Conservation (phyloP, 805 yeast species). For the Candida methanosorbosa region DNA sequence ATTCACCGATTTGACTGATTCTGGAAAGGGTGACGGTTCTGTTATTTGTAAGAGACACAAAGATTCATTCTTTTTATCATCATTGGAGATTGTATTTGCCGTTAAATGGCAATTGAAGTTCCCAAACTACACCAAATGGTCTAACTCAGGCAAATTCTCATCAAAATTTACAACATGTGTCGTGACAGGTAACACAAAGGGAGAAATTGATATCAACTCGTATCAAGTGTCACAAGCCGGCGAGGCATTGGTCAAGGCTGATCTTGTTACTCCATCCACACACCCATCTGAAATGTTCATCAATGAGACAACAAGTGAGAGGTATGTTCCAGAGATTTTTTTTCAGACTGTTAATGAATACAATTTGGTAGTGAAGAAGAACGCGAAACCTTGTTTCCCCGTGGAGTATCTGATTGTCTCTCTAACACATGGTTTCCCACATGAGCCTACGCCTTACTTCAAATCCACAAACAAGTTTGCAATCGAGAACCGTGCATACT, state of each 20-base stretch:
- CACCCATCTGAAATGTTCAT: conserved; percentile 84
- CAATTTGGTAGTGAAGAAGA: conserved; percentile 75
- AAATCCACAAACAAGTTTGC: conserved; percentile 43
- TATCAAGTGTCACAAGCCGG: conserved; percentile 87
- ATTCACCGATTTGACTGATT: conserved; percentile 83
- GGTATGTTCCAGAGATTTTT: conserved; percentile 93
- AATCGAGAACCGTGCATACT: conserved; percentile 68
- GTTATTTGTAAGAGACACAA: conserved; percentile 91
- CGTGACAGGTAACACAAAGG: conserved; percentile 77
- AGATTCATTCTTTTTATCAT: conserved; percentile 80
- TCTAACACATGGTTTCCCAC: conserved; percentile 88
- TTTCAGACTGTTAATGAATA: conserved; percentile 83
- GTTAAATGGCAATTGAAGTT: conserved; percentile 63
- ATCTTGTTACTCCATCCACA: conserved; percentile 77
- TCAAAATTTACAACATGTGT: conserved; percentile 93
- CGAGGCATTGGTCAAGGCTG: conserved; percentile 82
- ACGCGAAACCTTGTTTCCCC: conserved; percentile 89
- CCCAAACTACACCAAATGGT: conserved; percentile 58
- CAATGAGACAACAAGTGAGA: conserved; percentile 56
- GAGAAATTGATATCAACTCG: conserved; percentile 84
- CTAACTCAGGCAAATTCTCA: conserved; percentile 57
- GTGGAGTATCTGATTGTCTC: conserved; percentile 85
- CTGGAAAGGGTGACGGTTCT: conserved; percentile 80
- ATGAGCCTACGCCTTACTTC: conserved; percentile 43
- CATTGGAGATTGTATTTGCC: conserved; percentile 81